phyloP scores from a whole-genome alignment of 805 yeast species.

The Candida endomychidarum region DNA sequence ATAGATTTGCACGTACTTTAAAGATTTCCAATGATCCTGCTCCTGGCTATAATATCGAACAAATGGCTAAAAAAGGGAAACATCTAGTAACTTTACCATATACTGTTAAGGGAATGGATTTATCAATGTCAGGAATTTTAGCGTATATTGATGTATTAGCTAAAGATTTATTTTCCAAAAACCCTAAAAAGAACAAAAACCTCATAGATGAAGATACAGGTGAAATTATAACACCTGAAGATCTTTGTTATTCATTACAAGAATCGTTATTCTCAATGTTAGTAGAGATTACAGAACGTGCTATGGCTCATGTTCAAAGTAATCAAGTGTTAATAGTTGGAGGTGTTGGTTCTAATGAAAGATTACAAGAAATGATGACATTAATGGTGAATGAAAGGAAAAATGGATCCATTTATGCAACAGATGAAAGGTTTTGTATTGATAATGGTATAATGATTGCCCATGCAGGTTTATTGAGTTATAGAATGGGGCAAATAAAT shows the following conservation, averaged over 20 bases:
- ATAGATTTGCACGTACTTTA: slow-evolving; percentile 90
- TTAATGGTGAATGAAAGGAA: slow-evolving; percentile 82
- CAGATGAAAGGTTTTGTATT: slow-evolving; percentile 95
- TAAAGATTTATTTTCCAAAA: slow-evolving; percentile 56
- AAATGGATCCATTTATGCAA: slow-evolving; percentile 85
- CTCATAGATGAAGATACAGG: slow-evolving; percentile 42
- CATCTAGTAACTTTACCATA: slow-evolving; percentile 79
- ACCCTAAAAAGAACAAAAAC: slow-evolving; percentile 38
- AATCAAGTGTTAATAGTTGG: slow-evolving; percentile 93
- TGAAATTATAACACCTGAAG: slow-evolving; percentile 70
- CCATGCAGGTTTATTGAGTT: slow-evolving; percentile 89
- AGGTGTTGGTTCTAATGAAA: slow-evolving; percentile 94
- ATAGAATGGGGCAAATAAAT: slow-evolving; percentile 72
- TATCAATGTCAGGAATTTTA: slow-evolving; percentile 93
- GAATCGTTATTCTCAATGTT: slow-evolving; percentile 94
- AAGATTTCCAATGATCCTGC: slow-evolving; percentile 90
- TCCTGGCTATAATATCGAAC: slow-evolving; percentile 97
- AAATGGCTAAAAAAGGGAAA: slow-evolving; percentile 72
- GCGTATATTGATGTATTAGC: slow-evolving; percentile 84
- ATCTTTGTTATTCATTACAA: slow-evolving; percentile 88
- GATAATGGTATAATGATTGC: slow-evolving; percentile 99
- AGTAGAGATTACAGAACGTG: slow-evolving; percentile 96
- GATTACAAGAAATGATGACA: slow-evolving; percentile 97
- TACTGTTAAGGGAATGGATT: slow-evolving; percentile 98
- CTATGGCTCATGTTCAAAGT: slow-evolving; percentile 95